Evolutionary conservation across 495 filamentous ascomycete genomes (phyloP).

Genomic region (Halenospora varia): DNA sequence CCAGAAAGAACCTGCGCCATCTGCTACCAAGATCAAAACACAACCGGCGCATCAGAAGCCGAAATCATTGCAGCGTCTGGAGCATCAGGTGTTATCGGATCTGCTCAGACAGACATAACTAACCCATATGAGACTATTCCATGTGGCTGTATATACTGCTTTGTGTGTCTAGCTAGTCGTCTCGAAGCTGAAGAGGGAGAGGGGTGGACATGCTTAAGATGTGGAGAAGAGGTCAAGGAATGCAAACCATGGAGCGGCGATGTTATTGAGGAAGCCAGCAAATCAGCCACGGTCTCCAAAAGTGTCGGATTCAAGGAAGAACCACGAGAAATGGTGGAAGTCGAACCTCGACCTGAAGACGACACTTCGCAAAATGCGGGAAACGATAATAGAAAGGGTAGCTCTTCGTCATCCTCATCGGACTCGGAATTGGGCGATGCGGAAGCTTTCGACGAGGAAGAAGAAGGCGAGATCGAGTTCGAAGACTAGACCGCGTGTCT

Average conservation of each 20-base stretch:
- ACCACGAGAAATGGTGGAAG: constrained; percentile 9
- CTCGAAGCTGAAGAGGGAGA: constrained; percentile 93
- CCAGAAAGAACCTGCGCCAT: constrained; percentile 97
- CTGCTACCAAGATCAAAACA: constrained; percentile 88
- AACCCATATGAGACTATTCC: constrained; percentile 93
- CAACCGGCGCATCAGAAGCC: constrained; percentile 58
- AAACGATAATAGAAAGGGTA: background rate
- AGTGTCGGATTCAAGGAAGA: constrained; percentile 64
- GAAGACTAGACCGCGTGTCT: constrained; percentile 7
- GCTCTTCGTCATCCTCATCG: constrained; percentile 5
- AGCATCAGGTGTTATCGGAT: constrained; percentile 73
- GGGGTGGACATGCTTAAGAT: constrained; percentile 92
- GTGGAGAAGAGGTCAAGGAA: constrained; percentile 79
- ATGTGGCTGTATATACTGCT: constrained; percentile 93
- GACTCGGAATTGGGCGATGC: constrained; percentile 16
- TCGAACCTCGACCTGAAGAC: constrained; percentile 20
- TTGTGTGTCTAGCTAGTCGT: constrained; percentile 88
- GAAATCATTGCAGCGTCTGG: constrained; percentile 62
- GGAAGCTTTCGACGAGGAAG: constrained; percentile 22
- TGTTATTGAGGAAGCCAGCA: constrained; percentile 57
- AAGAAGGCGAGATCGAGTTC: constrained; percentile 17
- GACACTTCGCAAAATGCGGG: background rate
- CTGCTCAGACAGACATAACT: constrained; percentile 88
- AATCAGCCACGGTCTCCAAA: constrained; percentile 45
- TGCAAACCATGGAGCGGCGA: constrained; percentile 93